phyloP scores from a whole-genome alignment of 768 basidiomycete species.

The Boletus insuetus region DNA sequence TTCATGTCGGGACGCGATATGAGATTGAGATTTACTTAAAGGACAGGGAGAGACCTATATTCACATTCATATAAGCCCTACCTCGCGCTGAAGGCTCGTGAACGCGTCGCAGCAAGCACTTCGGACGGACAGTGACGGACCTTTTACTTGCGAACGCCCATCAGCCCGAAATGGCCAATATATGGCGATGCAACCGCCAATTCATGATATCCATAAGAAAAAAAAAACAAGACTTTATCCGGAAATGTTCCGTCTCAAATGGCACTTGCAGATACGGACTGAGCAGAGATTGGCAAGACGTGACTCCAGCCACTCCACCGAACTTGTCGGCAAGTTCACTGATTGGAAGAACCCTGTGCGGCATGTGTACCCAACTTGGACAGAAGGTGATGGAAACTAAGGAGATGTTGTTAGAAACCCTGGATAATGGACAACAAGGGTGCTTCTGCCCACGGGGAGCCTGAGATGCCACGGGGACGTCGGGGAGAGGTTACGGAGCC shows the following conservation, averaged over 20 bases:
- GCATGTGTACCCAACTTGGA: not conserved
- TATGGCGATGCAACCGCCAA: not conserved
- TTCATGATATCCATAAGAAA: not conserved
- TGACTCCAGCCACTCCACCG: slow-evolving; percentile 2
- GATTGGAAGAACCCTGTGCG: not conserved
- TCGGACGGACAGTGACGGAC: not conserved
- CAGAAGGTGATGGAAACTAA: not conserved
- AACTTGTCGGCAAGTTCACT: not conserved
- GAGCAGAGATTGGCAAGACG: slow-evolving; percentile 1
- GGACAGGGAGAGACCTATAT: not conserved
- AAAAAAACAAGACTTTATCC: not conserved
- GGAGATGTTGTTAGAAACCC: not conserved
- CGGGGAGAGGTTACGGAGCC: not conserved
- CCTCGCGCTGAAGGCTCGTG: not conserved
- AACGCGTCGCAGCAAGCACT: not conserved
- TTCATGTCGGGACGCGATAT: not conserved
- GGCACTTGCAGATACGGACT: not conserved
- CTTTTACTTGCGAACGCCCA: not conserved
- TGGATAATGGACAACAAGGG: not conserved
- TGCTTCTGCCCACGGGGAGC: no score
- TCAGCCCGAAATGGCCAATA: not conserved
- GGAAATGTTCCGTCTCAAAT: slow-evolving; percentile 4
- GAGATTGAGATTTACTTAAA: not conserved
- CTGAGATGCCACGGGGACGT: not conserved
- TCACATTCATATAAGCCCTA: not conserved